phyloP scores from a whole-genome alignment of 257 asterid species.

The Salvia miltiorrhiza region DNA sequence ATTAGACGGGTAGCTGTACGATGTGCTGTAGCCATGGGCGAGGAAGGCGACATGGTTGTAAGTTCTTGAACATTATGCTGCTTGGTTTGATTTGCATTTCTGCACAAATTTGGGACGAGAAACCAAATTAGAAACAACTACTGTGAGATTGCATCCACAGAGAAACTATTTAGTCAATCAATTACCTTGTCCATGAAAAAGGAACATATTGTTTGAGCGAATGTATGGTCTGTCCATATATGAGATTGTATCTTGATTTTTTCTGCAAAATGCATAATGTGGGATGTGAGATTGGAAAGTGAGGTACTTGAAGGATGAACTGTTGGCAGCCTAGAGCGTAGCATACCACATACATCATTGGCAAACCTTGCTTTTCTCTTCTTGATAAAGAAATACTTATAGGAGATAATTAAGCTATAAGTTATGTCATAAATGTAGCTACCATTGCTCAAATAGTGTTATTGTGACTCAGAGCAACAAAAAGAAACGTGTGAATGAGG shows the following conservation, averaged over 20 bases:
- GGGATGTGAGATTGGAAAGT: neutral
- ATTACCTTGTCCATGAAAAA: neutral
- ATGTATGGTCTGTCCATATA: neutral
- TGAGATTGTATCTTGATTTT: neutral
- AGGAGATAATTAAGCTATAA: neutral
- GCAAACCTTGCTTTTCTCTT: neutral
- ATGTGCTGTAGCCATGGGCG: slow-evolving; percentile 98
- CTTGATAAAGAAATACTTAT: neutral
- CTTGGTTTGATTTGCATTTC: neutral
- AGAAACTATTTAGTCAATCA: neutral
- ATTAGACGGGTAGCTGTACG: slow-evolving; percentile 95
- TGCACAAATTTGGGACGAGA: neutral
- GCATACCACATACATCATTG: neutral
- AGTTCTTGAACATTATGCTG: slow-evolving; percentile 28
- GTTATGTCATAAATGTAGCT: neutral
- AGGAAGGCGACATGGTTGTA: slow-evolving; percentile 97
- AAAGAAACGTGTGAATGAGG: neutral
- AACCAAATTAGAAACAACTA: neutral
- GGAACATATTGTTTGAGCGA: neutral
- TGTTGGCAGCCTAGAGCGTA: neutral
- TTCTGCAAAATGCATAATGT: neutral
- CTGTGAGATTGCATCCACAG: neutral
- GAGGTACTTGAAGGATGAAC: neutral
- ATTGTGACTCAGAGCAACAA: neutral
- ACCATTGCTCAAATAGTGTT: neutral